Base-by-base conservation (phyloP, 2,329 filamentous ascomycete species). In the Aureobasidium vineae region DNA sequence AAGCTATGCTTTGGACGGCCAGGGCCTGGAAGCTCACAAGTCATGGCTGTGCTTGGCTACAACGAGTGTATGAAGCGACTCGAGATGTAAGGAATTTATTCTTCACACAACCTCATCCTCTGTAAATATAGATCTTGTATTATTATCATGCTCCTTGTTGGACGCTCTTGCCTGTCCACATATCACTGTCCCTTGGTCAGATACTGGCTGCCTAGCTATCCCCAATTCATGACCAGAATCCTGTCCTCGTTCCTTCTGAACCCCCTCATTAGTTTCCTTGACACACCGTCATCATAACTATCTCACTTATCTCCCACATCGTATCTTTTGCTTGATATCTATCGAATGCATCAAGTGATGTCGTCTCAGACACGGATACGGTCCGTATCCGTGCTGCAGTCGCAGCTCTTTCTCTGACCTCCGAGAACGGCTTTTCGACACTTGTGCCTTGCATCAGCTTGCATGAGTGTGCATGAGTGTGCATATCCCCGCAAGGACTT, bases 41-140 rank as follows among this genome's bases (percentile, higher is more conserved):
- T 81, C 2, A 84, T 88, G 83, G 77, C 73, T 15, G 79, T 86
- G 23, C 72, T 88, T 26, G 86, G 86, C 0, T 80, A 79, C 54
- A 76, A 81, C 3, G 83, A 85, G 71, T 81, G 79, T 11, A 69
- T 84, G 23, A 72, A 74, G 56, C 76, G 84, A 57, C 40, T 67
- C 6, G 8, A 63, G 23, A 33, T 41, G 59, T 63, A 21, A 61
- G 11, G 5, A 4, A 7, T 5, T 2, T 38, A 15, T 52, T 15
- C 28, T 13, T 8, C 5, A 13, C 45, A 26, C 5, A 19, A 23
- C 2, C 8, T 38, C 13, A 38, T 52, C 16, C 8, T 54, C n/a
- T 54, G 50, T 54, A 54, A 52, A 11, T 16, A 54, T 54, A 54
- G 16, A 54, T 5, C 10, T 5, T 54, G 50, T 54, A 54, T 33